A percentile compares a stretch with the other conserved stretches of the same genome.
phyloP scores from a whole-genome alignment of 768 basidiomycete genomes.

The Tulasnella sp. region DNA sequence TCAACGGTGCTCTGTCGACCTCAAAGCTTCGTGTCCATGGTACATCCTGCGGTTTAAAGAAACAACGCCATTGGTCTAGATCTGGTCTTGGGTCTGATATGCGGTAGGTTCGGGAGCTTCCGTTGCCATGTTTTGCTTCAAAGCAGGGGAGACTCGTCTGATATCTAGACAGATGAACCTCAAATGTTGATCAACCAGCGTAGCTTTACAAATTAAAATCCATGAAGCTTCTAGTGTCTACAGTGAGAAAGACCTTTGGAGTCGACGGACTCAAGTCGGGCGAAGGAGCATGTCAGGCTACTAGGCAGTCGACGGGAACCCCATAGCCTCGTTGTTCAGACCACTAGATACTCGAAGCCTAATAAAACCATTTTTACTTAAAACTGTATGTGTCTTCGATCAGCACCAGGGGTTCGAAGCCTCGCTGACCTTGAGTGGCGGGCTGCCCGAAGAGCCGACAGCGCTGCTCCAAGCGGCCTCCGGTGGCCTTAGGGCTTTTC shows the following conservation, averaged over 20 bases:
- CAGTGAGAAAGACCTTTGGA: no score
- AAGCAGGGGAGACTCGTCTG: no score
- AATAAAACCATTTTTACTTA: not conserved
- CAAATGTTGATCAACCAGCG: no score
- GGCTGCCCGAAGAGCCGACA: not conserved
- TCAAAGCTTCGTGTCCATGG: not conserved
- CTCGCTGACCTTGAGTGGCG: not conserved
- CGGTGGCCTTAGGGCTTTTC: not conserved
- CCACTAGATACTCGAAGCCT: not conserved
- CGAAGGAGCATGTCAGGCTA: no score
- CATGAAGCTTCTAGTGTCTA: no score
- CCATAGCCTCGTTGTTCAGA: not conserved
- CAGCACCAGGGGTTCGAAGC: not conserved
- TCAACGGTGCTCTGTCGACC: not conserved
- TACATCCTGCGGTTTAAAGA: not conserved
- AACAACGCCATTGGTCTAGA: not conserved
- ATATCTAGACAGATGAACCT: no score
- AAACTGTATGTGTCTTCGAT: not conserved
- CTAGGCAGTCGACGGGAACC: not conserved
- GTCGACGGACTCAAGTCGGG: no score
- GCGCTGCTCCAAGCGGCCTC: not conserved
- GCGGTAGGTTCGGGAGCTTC: not conserved
- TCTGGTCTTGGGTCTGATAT: not conserved
- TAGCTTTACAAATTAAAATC: no score
- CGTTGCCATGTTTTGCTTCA: no score